phyloP scores from a whole-genome alignment of 225 moss, liverwort and hornwort species.

The Physcomitrellopsis africana region DNA sequence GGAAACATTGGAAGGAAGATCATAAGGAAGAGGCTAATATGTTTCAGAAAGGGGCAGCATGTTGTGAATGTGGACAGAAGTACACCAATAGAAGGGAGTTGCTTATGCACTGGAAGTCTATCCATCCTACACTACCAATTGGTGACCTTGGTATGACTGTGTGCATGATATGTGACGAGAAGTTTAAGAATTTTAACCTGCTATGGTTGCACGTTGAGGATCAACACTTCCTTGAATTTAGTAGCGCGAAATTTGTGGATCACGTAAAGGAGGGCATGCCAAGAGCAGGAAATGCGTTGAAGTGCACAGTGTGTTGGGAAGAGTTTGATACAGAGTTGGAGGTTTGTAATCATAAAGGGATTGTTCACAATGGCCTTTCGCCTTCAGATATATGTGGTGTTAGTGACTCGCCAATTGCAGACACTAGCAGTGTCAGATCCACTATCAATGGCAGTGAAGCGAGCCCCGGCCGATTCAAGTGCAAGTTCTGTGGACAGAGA shows the following conservation, averaged over 20 bases:
- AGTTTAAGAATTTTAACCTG: constrained; percentile 44
- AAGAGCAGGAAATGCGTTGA: constrained; percentile 22
- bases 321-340: constrained; percentile 58
- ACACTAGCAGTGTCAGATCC: neutral
- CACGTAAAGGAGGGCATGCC: constrained; percentile 25
- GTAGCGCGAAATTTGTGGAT: constrained; percentile 38
- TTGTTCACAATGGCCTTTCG: constrained; percentile 35
- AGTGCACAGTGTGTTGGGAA: constrained; percentile 54
- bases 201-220: constrained; percentile 70
- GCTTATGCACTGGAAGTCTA: constrained; percentile 64
- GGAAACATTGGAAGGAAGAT: constrained; percentile 64
- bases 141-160: constrained; percentile 33
- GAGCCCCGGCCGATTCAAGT: constrained; percentile 31
- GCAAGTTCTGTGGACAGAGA: constrained; percentile 34
- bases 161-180: constrained; percentile 58
- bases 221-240: constrained; percentile 62
- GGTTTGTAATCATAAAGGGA: constrained; percentile 50
- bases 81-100: constrained; percentile 68
- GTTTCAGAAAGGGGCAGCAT: constrained; percentile 69
- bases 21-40: constrained; percentile 62
- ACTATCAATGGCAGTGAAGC: constrained; percentile 16
- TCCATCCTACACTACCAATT: constrained; percentile 44
- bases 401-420: constrained; percentile 3
- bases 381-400: constrained; percentile 11
- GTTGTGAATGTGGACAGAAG: constrained; percentile 54